Base-by-base conservation (phyloP, 2,329 filamentous ascomycete species). In the Zasmidium angulare region DNA sequence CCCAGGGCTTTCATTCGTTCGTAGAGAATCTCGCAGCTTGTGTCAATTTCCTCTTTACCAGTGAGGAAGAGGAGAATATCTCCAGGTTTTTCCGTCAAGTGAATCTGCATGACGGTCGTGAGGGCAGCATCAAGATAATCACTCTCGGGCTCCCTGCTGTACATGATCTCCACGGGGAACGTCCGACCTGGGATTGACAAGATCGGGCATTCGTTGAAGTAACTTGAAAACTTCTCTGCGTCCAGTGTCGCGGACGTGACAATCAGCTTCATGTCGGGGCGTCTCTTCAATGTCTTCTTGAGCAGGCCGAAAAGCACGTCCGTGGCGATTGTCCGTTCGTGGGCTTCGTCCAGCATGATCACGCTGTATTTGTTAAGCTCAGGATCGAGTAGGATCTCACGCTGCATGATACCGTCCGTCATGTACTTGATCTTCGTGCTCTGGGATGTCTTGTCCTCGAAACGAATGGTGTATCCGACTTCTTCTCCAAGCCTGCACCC, bases 21-120 rank as follows among this genome's bases (percentile, higher is more conserved):
- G 69, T 87, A 93, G 0, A 99, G 73, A 54, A 97, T 93, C 75
- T 98, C 95, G 71, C 91, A 96, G 21, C 89, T 87, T 0, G 92
- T 96, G 71, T 99, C 95, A 64, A 99, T 99, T 75, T 99, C 96
- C 75, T 99, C 95, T 72, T 97, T 93, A 4, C 95, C 95, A 0
- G 96, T 99, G 68, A 99, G 82, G 79, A 99, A 99, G 1, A 99
- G 81, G n/a, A 99, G 78, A 53, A 99, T 97, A 70, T 99, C 96
- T 65, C 95, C 95, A 19, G 88, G 84, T 6, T 93, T 91, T 70
- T 99, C 95, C 1, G 89, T 95, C 19, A 99, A 78, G 73, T 99
- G 95, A 56, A 99, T 98, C 72, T 98, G 91, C 93, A 99, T 97
- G 50, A 97, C 92, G 0, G 95, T 98, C 14, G 93, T 89, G n/a